Evolutionary conservation across 306 rosid species (phyloP).

Genomic region (Coriaria nepalensis): DNA sequence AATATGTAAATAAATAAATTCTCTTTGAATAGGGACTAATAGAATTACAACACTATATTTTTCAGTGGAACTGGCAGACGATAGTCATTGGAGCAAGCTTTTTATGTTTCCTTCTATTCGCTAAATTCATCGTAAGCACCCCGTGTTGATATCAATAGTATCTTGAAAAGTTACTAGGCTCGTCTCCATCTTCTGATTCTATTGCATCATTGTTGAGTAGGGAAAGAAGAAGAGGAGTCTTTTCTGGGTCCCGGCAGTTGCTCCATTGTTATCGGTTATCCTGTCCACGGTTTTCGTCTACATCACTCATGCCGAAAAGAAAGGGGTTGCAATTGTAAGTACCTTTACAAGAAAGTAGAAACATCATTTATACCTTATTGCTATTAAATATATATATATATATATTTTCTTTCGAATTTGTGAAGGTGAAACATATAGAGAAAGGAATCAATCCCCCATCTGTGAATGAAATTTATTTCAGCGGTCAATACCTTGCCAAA

Average conservation of each 20-base stretch:
- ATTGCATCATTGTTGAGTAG: slow-evolving; percentile 29
- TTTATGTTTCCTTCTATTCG: slow-evolving; percentile 48
- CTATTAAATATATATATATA: not conserved
- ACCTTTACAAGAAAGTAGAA: slow-evolving; percentile 4
- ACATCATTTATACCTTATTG: slow-evolving; percentile 8
- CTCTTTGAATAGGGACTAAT: too few relatives aligned
- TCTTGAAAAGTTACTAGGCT: not conserved
- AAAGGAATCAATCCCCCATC: slow-evolving; percentile 88
- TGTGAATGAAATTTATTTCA: slow-evolving; percentile 44
- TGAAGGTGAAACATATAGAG: slow-evolving; percentile 67
- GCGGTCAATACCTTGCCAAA: slow-evolving; percentile 52
- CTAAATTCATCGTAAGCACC: slow-evolving; percentile 65
- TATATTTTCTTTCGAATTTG: not conserved
- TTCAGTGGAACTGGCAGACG: slow-evolving; percentile 98
- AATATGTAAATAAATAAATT: too few relatives aligned
- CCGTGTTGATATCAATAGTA: not conserved
- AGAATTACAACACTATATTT: slow-evolving; percentile 1
- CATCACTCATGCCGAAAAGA: slow-evolving; percentile 76
- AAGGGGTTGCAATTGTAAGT: slow-evolving; percentile 84
- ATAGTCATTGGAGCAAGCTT: slow-evolving; percentile 59
- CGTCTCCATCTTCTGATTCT: slow-evolving; percentile 9
- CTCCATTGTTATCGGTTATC: slow-evolving; percentile 73
- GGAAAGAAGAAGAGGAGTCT: slow-evolving; percentile 66
- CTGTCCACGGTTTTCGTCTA: slow-evolving; percentile 74
- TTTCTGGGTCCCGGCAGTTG: slow-evolving; percentile 96